Evolutionary conservation across 331 rosid species (phyloP), one percentile per base, ranked within the genome.

Genomic region (Quercus phellos): DNA sequence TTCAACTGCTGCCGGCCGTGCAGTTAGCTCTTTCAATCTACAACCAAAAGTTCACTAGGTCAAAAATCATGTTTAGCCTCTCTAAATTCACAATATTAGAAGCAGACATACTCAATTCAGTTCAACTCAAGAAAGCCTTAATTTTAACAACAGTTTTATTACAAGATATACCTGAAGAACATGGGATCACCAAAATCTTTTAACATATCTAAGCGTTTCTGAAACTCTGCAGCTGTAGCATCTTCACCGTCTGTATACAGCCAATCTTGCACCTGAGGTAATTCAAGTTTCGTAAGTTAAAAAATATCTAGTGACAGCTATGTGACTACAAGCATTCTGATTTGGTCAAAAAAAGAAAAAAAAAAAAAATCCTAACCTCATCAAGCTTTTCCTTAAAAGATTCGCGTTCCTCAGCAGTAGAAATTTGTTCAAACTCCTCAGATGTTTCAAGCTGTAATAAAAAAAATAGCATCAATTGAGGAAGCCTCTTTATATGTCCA

Each of bases 221-320:
- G 80, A 84, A 95, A 95, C 91, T 95, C 98, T 16, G 86, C 26
- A 29, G 98, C 98, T 56, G 87, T 84, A 78, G 99, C 99, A 84
- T 95, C 97, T 90, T 95, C 99, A 59, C 99, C 99, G 69, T 95
- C 99, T 5, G 84, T 93, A 73, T 95, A 95, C 46, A 95, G 88
- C 98, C 99, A 95, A 32, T 95, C 99, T 91, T 95, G 99, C 59
- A 87, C 97, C 98, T 95, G 78, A 78, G 80, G 75, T 68, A 78
- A 73, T 53, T 56, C 34, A 74, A 80, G 27, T 72, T 56, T 71
- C 73, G 71, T 19, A 34, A 70, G 74, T 80, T 3, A 75, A 83
- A 69, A 46, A 46, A 34, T 69, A 27, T 61, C 32, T 16, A 16
- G 12, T 3, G 12, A 43, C 6, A 54, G 34, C 18, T 29, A 17